Evolutionary conservation across 371 early-diverging fungal genomes (phyloP).

Genomic region (Mortierella sp.): DNA sequence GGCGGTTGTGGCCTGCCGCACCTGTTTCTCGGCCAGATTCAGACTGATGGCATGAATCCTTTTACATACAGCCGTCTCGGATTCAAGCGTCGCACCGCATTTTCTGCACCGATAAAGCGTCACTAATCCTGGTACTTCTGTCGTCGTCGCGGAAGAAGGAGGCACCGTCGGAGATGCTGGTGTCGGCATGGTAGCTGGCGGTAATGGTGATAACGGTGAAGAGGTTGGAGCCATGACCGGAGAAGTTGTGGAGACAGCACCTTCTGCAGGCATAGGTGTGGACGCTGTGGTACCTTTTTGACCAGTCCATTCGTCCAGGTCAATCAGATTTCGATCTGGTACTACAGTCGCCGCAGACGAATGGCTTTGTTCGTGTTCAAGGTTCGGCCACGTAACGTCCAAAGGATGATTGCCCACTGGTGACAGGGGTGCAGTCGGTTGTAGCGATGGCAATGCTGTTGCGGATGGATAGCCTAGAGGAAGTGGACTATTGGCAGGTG

Average conservation of each 20-base stretch:
- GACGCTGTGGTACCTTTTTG: not conserved
- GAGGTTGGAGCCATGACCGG: not conserved
- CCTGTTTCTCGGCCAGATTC: constrained; percentile 8
- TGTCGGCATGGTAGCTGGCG: not conserved
- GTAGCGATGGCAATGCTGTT: not conserved
- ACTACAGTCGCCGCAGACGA: not conserved
- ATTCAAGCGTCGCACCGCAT: constrained; percentile 31
- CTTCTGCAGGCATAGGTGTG: not conserved
- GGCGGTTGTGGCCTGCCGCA: constrained; percentile 1
- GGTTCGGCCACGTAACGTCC: not conserved
- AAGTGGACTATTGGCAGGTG: not conserved
- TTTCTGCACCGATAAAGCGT: constrained; percentile 25
- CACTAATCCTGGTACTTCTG: constrained; percentile 14
- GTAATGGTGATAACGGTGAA: not conserved
- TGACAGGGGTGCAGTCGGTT: constrained; percentile 9
- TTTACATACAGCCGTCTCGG: constrained; percentile 35
- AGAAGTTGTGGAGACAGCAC: not conserved
- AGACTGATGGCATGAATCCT: constrained; percentile 11
- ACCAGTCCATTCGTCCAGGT: constrained; percentile 6
- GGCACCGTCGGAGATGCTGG: not conserved
- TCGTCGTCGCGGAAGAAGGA: not conserved
- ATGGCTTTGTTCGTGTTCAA: too few relatives aligned
- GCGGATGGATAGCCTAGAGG: not conserved
- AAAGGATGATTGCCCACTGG: not conserved
- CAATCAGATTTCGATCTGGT: constrained; percentile 7